Conservation (phyloP, 1,139 yeast species). For the Debaryomyces robertsiae region DNA sequence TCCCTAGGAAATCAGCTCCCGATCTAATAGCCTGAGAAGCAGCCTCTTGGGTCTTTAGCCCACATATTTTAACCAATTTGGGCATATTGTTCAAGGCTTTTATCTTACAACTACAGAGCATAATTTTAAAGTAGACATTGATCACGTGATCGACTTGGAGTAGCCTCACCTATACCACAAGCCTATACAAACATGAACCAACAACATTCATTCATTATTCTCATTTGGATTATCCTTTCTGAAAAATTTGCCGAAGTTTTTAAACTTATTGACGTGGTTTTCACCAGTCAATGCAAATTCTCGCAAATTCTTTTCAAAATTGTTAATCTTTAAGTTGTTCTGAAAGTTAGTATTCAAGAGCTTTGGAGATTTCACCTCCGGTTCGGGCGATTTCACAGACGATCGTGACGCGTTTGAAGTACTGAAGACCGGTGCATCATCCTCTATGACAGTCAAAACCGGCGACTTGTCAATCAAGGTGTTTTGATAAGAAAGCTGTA, state of each 20-base stretch:
- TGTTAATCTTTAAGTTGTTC: constrained; percentile 42
- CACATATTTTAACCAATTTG: constrained; percentile 74
- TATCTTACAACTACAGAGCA: neutral
- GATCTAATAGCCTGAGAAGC: constrained; percentile 66
- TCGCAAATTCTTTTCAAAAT: constrained; percentile 56
- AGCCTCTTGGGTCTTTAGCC: constrained; percentile 66
- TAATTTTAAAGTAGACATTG: neutral
- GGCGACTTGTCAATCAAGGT: constrained; percentile 47
- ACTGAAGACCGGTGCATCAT: constrained; percentile 12
- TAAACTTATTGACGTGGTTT: constrained; percentile 57
- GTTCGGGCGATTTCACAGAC: constrained; percentile 22
- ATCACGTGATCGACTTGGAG: constrained; percentile 5
- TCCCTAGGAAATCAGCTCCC: constrained; percentile 81
- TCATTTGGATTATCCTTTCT: constrained; percentile 39
- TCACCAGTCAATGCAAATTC: constrained; percentile 57
- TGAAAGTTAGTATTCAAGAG: constrained; percentile 19
- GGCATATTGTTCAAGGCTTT: constrained; percentile 11
- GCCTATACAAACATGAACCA: neutral
- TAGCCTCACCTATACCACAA: neutral
- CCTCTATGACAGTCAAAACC: constrained; percentile 32
- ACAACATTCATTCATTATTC: constrained; percentile 5
- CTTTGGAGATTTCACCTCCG: constrained; percentile 31
- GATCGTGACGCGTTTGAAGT: constrained; percentile 6
- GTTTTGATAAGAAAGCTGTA: constrained; percentile 57
- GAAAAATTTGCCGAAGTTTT: constrained; percentile 60